phyloP scores from a whole-genome alignment of 2,329 filamentous ascomycete genomes.

The Beauveria bassiana region DNA sequence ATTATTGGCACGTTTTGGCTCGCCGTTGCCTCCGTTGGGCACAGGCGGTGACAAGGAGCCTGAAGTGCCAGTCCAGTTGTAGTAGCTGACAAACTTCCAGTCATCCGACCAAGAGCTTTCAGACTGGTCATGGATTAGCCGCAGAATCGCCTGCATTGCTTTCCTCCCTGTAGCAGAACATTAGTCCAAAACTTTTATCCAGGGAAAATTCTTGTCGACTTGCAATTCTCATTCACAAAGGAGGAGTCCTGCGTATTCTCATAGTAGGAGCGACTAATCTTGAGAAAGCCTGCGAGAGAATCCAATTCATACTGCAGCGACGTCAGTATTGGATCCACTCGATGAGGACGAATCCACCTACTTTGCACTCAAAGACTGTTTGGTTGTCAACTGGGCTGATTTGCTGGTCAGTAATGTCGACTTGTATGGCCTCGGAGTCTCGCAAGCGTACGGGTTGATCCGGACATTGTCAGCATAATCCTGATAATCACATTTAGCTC shows the following conservation, averaged over 20 bases:
- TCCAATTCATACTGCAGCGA: constrained; percentile 73
- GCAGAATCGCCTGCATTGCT: constrained; percentile 35
- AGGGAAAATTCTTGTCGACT: background rate
- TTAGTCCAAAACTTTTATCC: too few species aligned
- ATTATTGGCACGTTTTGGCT: constrained; percentile 68
- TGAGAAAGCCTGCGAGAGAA: constrained; percentile 79
- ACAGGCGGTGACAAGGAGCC: constrained; percentile 30
- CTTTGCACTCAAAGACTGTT: constrained; percentile 23
- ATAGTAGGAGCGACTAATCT: constrained; percentile 70
- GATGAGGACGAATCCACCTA: constrained; percentile 39
- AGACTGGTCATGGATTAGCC: constrained; percentile 19
- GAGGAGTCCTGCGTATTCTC: constrained; percentile 58
- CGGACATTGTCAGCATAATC: constrained; percentile 17
- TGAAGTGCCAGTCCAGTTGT: constrained; percentile 22
- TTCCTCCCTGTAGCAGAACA: constrained; percentile 52
- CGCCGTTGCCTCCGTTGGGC: constrained; percentile 64
- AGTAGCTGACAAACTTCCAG: constrained; percentile 21
- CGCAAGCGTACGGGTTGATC: constrained; percentile 19
- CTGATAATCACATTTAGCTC: background rate
- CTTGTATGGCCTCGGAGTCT: background rate
- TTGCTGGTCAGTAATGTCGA: background rate
- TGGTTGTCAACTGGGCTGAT: constrained; percentile 19
- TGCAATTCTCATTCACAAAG: constrained; percentile 45
- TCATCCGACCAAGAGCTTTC: constrained; percentile 19
- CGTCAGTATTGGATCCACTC: background rate